These are phyloP conservation scores for Stagonosporopsis vannaccii DNA, from an alignment of 2,329 filamentous ascomycete species.

Conservation along the genomic window DNA sequence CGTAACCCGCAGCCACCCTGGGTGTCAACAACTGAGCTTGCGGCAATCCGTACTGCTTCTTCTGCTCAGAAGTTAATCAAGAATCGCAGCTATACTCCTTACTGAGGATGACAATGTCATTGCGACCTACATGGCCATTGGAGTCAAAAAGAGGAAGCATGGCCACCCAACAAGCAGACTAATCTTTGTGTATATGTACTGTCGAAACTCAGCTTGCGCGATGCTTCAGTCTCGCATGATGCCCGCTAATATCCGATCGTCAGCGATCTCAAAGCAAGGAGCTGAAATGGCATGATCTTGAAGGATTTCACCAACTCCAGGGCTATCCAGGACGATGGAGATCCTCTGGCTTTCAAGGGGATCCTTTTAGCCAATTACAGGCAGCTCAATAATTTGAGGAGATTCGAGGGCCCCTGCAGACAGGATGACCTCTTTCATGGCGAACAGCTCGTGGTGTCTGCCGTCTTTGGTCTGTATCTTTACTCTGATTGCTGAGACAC, in stretches of 20 bases:
- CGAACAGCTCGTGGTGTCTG: conserved; percentile 12
- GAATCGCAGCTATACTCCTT: neutral
- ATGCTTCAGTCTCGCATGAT: conserved; percentile 30
- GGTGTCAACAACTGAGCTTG: conserved; percentile 2
- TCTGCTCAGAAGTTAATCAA: neutral
- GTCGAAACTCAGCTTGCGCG: conserved; percentile 20
- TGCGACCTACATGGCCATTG: conserved; percentile 15
- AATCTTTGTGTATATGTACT: conserved; percentile 27
- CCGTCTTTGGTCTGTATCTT: conserved; percentile 45
- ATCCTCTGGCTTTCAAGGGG: conserved; percentile 11
- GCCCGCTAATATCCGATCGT: conserved; percentile 14
- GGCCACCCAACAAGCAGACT: conserved; percentile 32
- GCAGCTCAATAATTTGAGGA: conserved; percentile 15
- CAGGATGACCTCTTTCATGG: conserved; percentile 26
- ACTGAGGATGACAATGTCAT: neutral
- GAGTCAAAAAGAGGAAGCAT: conserved; percentile 37
- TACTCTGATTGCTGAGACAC: conserved; percentile 18
- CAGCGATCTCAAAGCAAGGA: conserved; percentile 3
- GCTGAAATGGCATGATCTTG: conserved; percentile 32
- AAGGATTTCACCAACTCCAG: conserved; percentile 25
- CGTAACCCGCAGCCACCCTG: conserved; percentile 4
- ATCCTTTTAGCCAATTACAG: conserved; percentile 13
- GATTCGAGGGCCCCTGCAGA: conserved; percentile 16
- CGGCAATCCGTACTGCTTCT: conserved; percentile 14
- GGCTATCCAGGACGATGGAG: neutral